phyloP scores from a whole-genome alignment of 2,329 filamentous ascomycete species.

The Tolypocladium inflatum region DNA sequence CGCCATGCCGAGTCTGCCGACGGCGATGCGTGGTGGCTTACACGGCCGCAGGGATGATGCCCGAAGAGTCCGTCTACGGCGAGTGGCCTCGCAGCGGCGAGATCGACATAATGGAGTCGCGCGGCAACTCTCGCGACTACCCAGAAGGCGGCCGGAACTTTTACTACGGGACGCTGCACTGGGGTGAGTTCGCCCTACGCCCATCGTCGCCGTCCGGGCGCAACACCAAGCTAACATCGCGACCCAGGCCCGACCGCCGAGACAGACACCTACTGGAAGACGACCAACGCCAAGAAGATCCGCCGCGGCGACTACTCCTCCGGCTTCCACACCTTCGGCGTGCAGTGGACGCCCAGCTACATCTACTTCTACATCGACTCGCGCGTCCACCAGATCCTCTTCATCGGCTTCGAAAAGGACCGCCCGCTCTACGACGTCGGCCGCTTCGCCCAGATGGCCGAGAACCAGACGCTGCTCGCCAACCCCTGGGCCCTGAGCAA shows the following conservation, averaged over 20 bases:
- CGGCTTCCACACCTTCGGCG: slow-evolving; percentile 39
- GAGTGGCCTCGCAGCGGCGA: slow-evolving; percentile 41
- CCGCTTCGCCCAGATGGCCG: slow-evolving; percentile 26
- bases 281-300: slow-evolving; percentile 20
- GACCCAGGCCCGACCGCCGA: slow-evolving; percentile 11
- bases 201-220: not conserved
- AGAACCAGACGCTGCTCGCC: slow-evolving; percentile 29
- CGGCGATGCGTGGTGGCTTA: not conserved
- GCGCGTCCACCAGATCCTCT: slow-evolving; percentile 28
- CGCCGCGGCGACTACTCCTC: slow-evolving; percentile 28
- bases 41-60: slow-evolving; percentile 33
- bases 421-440: slow-evolving; percentile 30
- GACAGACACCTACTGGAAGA: slow-evolving; percentile 23
- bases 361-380: slow-evolving; percentile 44
- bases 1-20: not conserved
- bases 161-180: slow-evolving; percentile 35
- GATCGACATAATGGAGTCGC: slow-evolving; percentile 41
- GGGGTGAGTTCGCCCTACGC: slow-evolving; percentile 23
- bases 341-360: slow-evolving; percentile 43
- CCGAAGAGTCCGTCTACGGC: slow-evolving; percentile 35
- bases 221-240: not conserved
- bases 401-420: slow-evolving; percentile 22
- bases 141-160: slow-evolving; percentile 31
- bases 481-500: slow-evolving; percentile 34
- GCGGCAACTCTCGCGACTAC: slow-evolving; percentile 29